Base-by-base conservation (phyloP, 768 basidiomycete species). In the Tylopilus balloui region DNA sequence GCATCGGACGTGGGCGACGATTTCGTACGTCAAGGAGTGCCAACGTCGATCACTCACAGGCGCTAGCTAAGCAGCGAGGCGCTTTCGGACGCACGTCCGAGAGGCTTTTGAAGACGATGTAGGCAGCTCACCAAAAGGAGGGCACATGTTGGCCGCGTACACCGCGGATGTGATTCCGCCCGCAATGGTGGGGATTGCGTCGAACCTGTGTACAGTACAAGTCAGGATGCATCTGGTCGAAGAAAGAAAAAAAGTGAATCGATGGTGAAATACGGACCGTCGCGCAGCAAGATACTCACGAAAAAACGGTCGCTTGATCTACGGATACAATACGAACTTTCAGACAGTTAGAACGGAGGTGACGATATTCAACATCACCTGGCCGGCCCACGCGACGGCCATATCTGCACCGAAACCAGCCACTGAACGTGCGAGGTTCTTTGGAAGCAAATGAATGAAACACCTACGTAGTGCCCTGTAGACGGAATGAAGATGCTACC, bases 281-380 rank as follows among this genome's bases (percentile, higher is more conserved):
- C 59, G 19, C 58, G 48, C 13, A 60, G 28, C 20, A 57, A 19
- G 11, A 51, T 34, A 9, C 60, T 47, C 20, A 57, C 20, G n/a
- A 60, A 42, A 25, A 24, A 51, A 32, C 45, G 37, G 3, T 42
- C n/a, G 14, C 55, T 44, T 14, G 23, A 3, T n/a, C 1, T 50
- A 2, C 58, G 28, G 24, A 52, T 23, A 34, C 29, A 23, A n/a
- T 20, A 50, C 1, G 54, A n/a, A 45, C 43, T 39, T 58, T 50
- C 53, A 50, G 4, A 61, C 25, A 4, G 57, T 66, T 7, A 66
- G 41, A 15, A 37, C 11, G 48, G 65, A 65, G 15, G 62, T 40
- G 35, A 57, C 19, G 10, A 47, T 13, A 23, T 65, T 62, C 35
- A 63, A 65, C 10, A 45, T 38, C 19, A 66, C 44, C 29, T 57